Evolutionary conservation across 1,139 yeast species (phyloP).

Genomic region (Spencermartinsiella ligniputridi): DNA sequence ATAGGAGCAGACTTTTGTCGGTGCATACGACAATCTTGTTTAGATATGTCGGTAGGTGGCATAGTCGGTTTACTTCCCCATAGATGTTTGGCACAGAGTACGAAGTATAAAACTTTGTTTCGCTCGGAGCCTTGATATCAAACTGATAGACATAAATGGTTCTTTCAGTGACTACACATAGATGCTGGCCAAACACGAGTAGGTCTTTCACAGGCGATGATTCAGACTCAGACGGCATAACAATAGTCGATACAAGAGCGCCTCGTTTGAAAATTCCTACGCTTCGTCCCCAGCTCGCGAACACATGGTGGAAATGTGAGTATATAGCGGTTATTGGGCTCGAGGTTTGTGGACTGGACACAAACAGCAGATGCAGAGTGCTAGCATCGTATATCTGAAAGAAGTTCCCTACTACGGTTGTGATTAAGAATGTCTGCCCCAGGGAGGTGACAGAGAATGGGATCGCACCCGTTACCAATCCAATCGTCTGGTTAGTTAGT

Average conservation of each 20-base stretch:
- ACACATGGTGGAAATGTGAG: conserved; percentile 82
- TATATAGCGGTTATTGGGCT: conserved; percentile 64
- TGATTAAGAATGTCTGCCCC: conserved; percentile 83
- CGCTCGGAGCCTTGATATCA: conserved; percentile 32
- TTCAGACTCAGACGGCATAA: conserved; percentile 29
- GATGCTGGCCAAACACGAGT: conserved; percentile 71
- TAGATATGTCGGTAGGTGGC: conserved; percentile 88
- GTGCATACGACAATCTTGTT: conserved; percentile 80
- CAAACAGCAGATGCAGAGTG: conserved; percentile 78
- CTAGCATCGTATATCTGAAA: conserved; percentile 94
- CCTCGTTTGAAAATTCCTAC: conserved; percentile 87
- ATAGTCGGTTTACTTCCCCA: conserved; percentile 64
- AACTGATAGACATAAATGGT: conserved; percentile 65
- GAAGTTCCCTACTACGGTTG: conserved; percentile 83
- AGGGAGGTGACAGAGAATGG: conserved; percentile 88
- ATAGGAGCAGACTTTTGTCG: conserved; percentile 50
- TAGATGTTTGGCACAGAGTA: conserved; percentile 53
- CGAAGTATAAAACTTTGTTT: conserved; percentile 60
- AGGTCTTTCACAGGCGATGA: conserved; percentile 44
- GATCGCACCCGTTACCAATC: conserved; percentile 51
- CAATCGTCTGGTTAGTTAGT: conserved; percentile 32
- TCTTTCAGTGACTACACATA: conserved; percentile 55
- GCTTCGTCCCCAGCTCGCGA: conserved; percentile 66
- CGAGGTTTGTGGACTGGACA: conserved; percentile 74
- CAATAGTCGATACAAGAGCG: conserved; percentile 53